phyloP scores from a whole-genome alignment of 495 filamentous ascomycete genomes.

The Clavariopsis aquatica region DNA sequence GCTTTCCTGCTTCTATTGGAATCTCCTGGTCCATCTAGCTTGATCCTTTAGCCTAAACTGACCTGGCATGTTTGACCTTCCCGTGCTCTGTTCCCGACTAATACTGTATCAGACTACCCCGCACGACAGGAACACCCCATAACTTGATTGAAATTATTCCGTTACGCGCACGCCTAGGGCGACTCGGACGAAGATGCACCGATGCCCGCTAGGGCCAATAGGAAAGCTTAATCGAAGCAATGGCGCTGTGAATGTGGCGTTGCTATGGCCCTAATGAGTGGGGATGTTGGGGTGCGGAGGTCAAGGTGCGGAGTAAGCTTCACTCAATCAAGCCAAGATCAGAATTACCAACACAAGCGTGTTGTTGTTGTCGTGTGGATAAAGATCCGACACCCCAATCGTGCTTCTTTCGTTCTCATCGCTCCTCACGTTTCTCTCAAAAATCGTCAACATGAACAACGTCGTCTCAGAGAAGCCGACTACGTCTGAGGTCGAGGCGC shows the following conservation, averaged over 20 bases:
- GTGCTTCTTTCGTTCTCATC: slow-evolving; percentile 25
- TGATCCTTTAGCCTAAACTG: too few relatives aligned
- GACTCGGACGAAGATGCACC: slow-evolving; percentile 13
- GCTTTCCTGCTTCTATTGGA: too few relatives aligned
- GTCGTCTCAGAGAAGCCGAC: slow-evolving; percentile 46
- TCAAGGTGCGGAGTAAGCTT: slow-evolving; percentile 14
- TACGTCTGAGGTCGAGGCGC: slow-evolving; percentile 47
- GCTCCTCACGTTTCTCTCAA: slow-evolving; percentile 33
- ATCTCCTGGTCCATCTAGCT: too few relatives aligned
- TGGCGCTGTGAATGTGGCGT: slow-evolving; percentile 1
- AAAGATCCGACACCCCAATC: slow-evolving; percentile 21
- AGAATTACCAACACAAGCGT: background rate
- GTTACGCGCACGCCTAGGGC: slow-evolving; percentile 6
- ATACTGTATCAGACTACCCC: slow-evolving; percentile 3
- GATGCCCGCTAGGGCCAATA: slow-evolving; percentile 15
- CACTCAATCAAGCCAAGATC: slow-evolving; percentile 12
- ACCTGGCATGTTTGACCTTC: too few relatives aligned
- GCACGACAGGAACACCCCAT: slow-evolving; percentile 7
- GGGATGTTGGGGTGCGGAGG: slow-evolving; percentile 14
- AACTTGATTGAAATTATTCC: background rate
- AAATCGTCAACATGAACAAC: slow-evolving; percentile 51
- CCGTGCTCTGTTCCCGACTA: slow-evolving; percentile 20
- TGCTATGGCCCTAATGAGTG: slow-evolving; percentile 8
- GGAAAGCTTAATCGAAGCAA: slow-evolving; percentile 10
- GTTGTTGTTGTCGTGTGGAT: slow-evolving; percentile 6